Base-by-base conservation (phyloP, 148 eudicot species). In the Dianthus caryophyllus region DNA sequence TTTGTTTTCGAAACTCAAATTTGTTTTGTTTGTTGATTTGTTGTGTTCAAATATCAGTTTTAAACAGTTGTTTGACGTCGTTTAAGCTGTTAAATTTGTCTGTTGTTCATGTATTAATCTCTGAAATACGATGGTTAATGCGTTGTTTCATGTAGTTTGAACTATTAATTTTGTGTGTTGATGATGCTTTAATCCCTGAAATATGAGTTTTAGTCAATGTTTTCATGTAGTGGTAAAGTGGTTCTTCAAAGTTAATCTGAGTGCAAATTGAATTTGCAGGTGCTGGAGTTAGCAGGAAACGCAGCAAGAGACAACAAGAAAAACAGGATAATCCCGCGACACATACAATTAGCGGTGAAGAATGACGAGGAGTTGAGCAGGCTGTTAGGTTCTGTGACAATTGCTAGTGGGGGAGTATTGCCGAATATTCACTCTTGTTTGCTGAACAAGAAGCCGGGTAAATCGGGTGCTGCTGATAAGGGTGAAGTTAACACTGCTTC, bases 241-340 rank as follows among this genome's bases (percentile, higher is more conserved):
- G n/a, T n/a, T n/a, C n/a, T n/a, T n/a, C n/a, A n/a, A n/a, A n/a
- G n/a, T n/a, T n/a, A n/a, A n/a, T n/a, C n/a, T n/a, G n/a, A n/a
- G n/a, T n/a, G n/a, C n/a, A n/a, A n/a, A n/a, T n/a, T n/a, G 4
- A 55, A 38, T 54, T 8, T 4, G 0, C 15, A 79, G 83, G 79
- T 77, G 5, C 55, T 83, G 59, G 81, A 83, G 44, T 66, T 83
- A 18, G 86, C 81, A 6, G 81, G 81, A 47, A 82, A 79, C 10
- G 83, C 81, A 9, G 81, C 81, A 7, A 79, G 81, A 33, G 86
- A 80, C 51, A 80, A 80, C 76, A 83, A 83, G 82, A 83, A 80
- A 70, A 72, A 59, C 6, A 56, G 80, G 47, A 83, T 80, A 7
- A 81, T 80, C 0, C 81, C 84, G 15, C 75, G 84, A 66, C 84